These are phyloP conservation scores for Rhizopogon vulgaris DNA, from an alignment of 768 basidiomycete genomes.

Conservation along the genomic window DNA sequence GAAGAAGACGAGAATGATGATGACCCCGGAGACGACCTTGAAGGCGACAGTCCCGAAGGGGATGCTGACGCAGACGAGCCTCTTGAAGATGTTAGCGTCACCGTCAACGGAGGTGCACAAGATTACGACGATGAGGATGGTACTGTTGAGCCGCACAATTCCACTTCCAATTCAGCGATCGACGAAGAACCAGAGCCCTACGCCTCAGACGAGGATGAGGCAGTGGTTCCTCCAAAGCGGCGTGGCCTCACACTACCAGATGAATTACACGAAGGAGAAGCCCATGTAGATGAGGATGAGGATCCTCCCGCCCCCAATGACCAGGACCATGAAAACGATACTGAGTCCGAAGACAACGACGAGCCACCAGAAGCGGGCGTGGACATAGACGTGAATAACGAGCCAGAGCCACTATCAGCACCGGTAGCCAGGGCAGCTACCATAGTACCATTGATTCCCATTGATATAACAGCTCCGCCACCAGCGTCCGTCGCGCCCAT, in stretches of 20 bases:
- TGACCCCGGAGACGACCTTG: conserved; percentile 9
- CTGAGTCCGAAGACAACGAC: conserved; percentile 25
- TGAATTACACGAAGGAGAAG: conserved; percentile 2
- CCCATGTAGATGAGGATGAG: conserved; percentile 12
- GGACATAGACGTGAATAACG: conserved; percentile 16
- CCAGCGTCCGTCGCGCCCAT: conserved; percentile 21
- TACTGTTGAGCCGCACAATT: conserved; percentile 3
- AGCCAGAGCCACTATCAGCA: conserved; percentile 14
- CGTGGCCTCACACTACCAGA: background rate
- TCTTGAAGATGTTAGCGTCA: background rate
- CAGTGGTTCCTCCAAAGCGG: background rate
- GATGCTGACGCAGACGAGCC: conserved; percentile 3
- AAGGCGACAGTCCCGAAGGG: conserved; percentile 12
- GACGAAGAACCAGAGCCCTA: conserved; percentile 3
- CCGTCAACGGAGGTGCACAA: conserved; percentile 4
- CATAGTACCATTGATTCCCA: background rate
- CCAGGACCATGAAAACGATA: conserved; percentile 17
- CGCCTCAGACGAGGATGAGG: conserved; percentile 3
- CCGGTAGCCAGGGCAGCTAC: background rate
- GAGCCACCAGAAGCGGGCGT: conserved; percentile 10
- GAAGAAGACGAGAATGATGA: conserved; percentile 32
- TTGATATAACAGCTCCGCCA: conserved; percentile 10
- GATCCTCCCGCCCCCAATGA: conserved; percentile 4
- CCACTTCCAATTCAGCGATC: background rate
- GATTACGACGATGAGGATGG: conserved; percentile 13